Percentiles rank a stretch among this genome's conserved stretches.
Evolutionary conservation across 2,329 filamentous ascomycete genomes (phyloP).

Genomic region (Aspergillus pseudoviridinutans): DNA sequence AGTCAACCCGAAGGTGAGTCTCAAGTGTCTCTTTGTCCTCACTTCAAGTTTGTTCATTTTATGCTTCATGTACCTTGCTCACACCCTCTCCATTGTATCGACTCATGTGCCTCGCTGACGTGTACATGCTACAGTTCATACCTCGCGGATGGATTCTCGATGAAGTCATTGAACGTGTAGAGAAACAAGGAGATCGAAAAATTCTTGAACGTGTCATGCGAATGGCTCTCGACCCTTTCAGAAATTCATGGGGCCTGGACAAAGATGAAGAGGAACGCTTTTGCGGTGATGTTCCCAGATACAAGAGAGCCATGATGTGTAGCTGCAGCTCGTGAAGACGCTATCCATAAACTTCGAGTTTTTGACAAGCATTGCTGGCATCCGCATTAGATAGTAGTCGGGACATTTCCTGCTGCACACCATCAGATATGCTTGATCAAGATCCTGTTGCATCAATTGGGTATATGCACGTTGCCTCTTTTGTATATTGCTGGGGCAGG

Average conservation of each 20-base stretch:
- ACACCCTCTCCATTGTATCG: not conserved
- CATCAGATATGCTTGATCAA: not conserved
- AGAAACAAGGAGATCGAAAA: constrained; percentile 76
- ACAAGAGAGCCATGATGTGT: constrained; percentile 80
- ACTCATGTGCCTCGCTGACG: not conserved
- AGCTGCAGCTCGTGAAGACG: constrained; percentile 75
- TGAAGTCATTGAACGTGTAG: constrained; percentile 84
- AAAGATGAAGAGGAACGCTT: constrained; percentile 74
- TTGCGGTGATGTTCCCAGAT: constrained; percentile 77
- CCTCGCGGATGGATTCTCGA: constrained; percentile 90
- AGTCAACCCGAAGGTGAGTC: constrained; percentile 72
- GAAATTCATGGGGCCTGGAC: constrained; percentile 62
- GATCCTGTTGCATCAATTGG: not conserved
- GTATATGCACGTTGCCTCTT: not conserved
- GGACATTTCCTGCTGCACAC: not conserved
- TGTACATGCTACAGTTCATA: constrained; percentile 57
- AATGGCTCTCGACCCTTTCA: constrained; percentile 78
- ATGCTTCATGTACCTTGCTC: not conserved
- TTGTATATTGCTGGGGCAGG: not conserved
- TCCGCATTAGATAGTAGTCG: not conserved
- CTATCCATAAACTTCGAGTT: not conserved
- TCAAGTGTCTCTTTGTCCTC: not conserved
- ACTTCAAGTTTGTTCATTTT: not conserved
- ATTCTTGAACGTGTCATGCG: constrained; percentile 75
- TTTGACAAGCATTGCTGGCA: not conserved